Conservation (phyloP, 1,139 yeast species). For the Candida buenavistaensis region DNA sequence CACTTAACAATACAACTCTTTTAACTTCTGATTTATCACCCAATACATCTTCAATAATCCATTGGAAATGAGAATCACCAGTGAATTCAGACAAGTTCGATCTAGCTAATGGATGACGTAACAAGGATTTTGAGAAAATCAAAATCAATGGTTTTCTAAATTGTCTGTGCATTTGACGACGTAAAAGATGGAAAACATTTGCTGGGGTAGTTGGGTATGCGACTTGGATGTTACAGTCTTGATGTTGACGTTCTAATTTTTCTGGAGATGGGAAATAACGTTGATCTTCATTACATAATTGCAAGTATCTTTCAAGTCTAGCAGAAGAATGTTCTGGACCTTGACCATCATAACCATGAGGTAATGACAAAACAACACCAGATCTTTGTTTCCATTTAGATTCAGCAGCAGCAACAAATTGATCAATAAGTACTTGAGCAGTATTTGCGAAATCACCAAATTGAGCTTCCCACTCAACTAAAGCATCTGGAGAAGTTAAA, state of each 20-base stretch:
- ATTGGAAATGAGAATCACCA: constrained; percentile 88
- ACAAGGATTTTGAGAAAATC: constrained; percentile 89
- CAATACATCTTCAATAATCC: constrained; percentile 92
- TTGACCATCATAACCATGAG: constrained; percentile 99
- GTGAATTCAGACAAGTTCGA: constrained; percentile 82
- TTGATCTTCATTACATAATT: constrained; percentile 93
- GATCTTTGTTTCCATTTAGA: constrained; percentile 99
- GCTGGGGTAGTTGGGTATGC: constrained; percentile 99
- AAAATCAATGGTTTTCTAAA: constrained; percentile 93
- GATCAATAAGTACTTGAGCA: constrained; percentile 97
- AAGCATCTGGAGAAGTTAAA: constrained; percentile 90
- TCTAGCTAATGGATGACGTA: constrained; percentile 98
- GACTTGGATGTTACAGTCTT: constrained; percentile 96
- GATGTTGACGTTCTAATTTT: constrained; percentile 94
- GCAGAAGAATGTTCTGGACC: constrained; percentile 99
- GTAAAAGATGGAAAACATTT: constrained; percentile 90
- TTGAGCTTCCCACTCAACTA: constrained; percentile 99
- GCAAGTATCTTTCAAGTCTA: constrained; percentile 95
- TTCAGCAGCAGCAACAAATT: constrained; percentile 96
- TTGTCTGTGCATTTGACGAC: constrained; percentile 99
- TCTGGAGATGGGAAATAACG: constrained; percentile 88
- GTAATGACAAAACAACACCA: constrained; percentile 91
- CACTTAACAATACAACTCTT: constrained; percentile 81
- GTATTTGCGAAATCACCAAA: constrained; percentile 99
- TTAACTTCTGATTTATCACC: constrained; percentile 81